Base-by-base conservation (phyloP, 2,329 filamentous ascomycete species). In the Xylaria polymorpha region DNA sequence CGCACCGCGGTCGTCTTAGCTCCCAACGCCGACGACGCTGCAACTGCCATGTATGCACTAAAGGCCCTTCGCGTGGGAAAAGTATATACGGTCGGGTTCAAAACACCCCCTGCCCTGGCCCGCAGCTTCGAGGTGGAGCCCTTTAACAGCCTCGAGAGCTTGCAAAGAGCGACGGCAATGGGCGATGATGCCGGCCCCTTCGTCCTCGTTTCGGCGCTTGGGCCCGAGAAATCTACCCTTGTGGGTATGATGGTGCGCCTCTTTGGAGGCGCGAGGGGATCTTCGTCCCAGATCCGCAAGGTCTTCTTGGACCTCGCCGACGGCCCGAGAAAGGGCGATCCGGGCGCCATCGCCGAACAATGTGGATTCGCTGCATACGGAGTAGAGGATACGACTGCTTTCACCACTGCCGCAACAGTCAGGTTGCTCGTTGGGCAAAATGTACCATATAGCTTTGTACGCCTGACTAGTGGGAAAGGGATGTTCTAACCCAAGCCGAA, bases 51-150 rank as follows among this genome's bases (percentile, higher is more conserved):
- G 70, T 97, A 93, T 75, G 93, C 93, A 0, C 83, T 97, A 68
- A 90, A 90, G 73, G 92, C 90, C 46, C 85, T 97, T 35, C 89
- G 88, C 62, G 89, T 95, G 61, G 90, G 91, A 43, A 91, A 93
- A 66, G 91, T 97, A 46, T 94, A 94, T 79, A 95, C 93, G 0
- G 92, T 95, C 53, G 93, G 93, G 0, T 96, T 97, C 82, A 90
- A 88, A 75, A 90, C 88, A 70, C 80, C 88, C 71, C 77, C 86
- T 75, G 74, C 87, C 0, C 83, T 94, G n/a, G 88, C 89, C 4
- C 83, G 84, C 1, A 90, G 90, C 46, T 86, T 94, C 39, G 87
- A 88, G 0, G 89, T 96, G 64, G 93, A 96, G 75, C 92, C 92
- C 6, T 92, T 96, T 72, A 92, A 94, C 80, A 89, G 89, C 66